Conservation (phyloP, 2,329 filamentous ascomycete genomes). For the Monilinia fructicola region DNA sequence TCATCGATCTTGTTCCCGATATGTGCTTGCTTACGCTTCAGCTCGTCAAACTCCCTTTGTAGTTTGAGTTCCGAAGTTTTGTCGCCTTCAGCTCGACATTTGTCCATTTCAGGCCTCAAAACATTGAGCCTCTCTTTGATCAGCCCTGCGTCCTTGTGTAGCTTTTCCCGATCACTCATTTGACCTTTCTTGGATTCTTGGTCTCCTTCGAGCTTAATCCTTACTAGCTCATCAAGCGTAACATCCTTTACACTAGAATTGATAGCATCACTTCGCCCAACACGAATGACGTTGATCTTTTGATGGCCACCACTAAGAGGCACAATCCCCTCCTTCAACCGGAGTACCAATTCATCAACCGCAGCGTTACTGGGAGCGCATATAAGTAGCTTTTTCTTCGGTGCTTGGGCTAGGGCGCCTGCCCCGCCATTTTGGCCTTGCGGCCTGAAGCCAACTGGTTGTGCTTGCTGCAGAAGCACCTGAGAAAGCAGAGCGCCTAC, state of each 20-base stretch:
- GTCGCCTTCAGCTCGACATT: conserved; percentile 58
- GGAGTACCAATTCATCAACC: conserved; percentile 91
- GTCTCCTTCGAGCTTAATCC: conserved; percentile 64
- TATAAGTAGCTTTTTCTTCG: conserved; percentile 82
- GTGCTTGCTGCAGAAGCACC: conserved; percentile 42
- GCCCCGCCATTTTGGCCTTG: conserved; percentile 40
- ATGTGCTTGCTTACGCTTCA: conserved; percentile 73
- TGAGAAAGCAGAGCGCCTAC: conserved; percentile 78
- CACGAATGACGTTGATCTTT: conserved; percentile 81
- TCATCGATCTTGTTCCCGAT: conserved; percentile 84
- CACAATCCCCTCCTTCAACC: conserved; percentile 84
- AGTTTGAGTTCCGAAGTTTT: conserved; percentile 53
- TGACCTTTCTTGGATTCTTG: conserved; percentile 56
- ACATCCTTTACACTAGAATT: conserved; percentile 87
- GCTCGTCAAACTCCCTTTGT: conserved; percentile 72
- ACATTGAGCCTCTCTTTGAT: conserved; percentile 74
- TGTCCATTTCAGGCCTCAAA: conserved; percentile 70
- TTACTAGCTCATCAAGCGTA: conserved; percentile 88
- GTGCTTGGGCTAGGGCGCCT: conserved; percentile 39
- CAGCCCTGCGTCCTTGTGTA: conserved; percentile 63
- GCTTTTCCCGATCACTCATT: conserved; percentile 52
- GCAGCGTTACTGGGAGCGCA: conserved; percentile 99
- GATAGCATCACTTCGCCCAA: conserved; percentile 89
- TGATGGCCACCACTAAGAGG: conserved; percentile 70
- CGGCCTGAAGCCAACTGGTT: conserved; percentile 36